These are phyloP conservation scores for Orbilia oligospora DNA, from an alignment of 2,329 filamentous ascomycete species.

Conservation along the genomic window DNA sequence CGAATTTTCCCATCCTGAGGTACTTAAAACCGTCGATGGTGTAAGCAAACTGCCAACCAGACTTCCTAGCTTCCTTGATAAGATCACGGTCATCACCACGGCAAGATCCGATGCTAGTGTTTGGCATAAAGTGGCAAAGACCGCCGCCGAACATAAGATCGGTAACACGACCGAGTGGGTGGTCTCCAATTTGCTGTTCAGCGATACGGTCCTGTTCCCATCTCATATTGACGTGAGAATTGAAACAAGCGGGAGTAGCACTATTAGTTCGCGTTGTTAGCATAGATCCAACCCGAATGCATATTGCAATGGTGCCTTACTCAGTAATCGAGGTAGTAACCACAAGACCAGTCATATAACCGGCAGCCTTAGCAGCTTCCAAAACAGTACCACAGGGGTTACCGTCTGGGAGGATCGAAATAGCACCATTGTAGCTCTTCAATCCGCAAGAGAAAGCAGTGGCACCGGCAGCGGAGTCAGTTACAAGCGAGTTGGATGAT, in stretches of 20 bases:
- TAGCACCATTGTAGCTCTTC: slow-evolving; percentile 98
- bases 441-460: slow-evolving; percentile 93
- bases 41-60: slow-evolving; percentile 84
- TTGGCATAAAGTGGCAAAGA: slow-evolving; percentile 91
- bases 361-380: slow-evolving; percentile 91
- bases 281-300: not conserved
- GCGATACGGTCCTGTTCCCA: slow-evolving; percentile 91
- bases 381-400: slow-evolving; percentile 91
- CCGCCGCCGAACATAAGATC: slow-evolving; percentile 95
- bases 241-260: slow-evolving; percentile 95
- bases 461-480: slow-evolving; percentile 95
- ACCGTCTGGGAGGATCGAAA: slow-evolving; percentile 86
- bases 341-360: slow-evolving; percentile 92
- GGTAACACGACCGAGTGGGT: slow-evolving; percentile 86
- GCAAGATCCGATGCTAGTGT: slow-evolving; percentile 84
- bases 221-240: slow-evolving; percentile 84
- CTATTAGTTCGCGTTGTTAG: slow-evolving; percentile 50
- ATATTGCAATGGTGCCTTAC: slow-evolving; percentile 40
- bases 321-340: slow-evolving; percentile 96
- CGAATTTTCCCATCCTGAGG: slow-evolving; percentile 76
- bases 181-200: slow-evolving; percentile 89
- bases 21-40: slow-evolving; percentile 81
- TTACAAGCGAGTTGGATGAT: slow-evolving; percentile 86
- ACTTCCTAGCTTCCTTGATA: slow-evolving; percentile 78
- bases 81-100: slow-evolving; percentile 84